phyloP scores from a whole-genome alignment of 495 filamentous ascomycete species.

The Penicillium tannophilum region DNA sequence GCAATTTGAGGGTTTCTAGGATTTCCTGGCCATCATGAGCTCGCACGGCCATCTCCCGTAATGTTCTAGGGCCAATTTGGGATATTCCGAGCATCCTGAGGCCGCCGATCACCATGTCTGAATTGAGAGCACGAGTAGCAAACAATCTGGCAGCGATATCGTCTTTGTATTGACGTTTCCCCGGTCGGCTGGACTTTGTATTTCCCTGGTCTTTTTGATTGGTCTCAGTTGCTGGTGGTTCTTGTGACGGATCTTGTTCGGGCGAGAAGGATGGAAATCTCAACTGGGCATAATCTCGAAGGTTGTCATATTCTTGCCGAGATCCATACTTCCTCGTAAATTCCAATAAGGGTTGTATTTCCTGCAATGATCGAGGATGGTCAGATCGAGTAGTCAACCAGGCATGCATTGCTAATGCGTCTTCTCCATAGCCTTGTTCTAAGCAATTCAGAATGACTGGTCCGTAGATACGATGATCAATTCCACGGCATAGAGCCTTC shows the following conservation, averaged over 20 bases:
- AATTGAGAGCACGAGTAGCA: conserved; percentile 65
- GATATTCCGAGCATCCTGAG: conserved; percentile 66
- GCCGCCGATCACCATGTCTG: conserved; percentile 65
- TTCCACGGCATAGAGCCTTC: conserved; percentile 48
- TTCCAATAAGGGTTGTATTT: conserved; percentile 45
- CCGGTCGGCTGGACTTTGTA: background rate
- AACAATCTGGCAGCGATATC: conserved; percentile 69
- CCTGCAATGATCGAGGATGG: conserved; percentile 41
- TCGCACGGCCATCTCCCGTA: conserved; percentile 70
- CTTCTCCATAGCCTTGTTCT: conserved; percentile 43
- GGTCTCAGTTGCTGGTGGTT: background rate
- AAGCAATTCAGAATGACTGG: conserved; percentile 59
- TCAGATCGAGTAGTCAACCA: conserved; percentile 53
- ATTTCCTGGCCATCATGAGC: conserved; percentile 56
- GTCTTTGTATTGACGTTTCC: conserved; percentile 42
- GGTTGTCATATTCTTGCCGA: conserved; percentile 17
- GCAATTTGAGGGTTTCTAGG: conserved; percentile 52
- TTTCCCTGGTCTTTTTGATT: background rate
- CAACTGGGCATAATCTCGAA: background rate
- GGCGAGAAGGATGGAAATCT: background rate
- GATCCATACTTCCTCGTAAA: conserved; percentile 39
- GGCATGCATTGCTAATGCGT: conserved; percentile 63
- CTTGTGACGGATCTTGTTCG: background rate
- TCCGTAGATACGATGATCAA: conserved; percentile 59
- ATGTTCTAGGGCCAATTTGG: conserved; percentile 67